phyloP scores from a whole-genome alignment of 2,329 filamentous ascomycete genomes.

The Xylaria sp. region DNA sequence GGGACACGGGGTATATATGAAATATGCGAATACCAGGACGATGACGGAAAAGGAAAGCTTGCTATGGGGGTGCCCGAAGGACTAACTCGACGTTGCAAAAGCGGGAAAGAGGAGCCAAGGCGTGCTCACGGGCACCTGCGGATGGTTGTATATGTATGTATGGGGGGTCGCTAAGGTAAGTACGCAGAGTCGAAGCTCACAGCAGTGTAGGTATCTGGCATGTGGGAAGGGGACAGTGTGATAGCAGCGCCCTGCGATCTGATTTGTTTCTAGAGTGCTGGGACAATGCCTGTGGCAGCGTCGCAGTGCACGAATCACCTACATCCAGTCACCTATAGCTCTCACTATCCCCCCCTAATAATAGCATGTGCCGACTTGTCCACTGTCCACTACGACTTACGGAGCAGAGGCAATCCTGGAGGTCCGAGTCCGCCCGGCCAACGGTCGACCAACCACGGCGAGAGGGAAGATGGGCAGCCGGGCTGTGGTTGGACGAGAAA shows the following conservation, averaged over 20 bases:
- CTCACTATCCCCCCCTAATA: slow-evolving; percentile 44
- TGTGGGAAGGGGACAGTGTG: slow-evolving; percentile 46
- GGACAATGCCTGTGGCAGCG: slow-evolving; percentile 42
- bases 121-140: slow-evolving; percentile 44
- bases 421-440: slow-evolving; percentile 37
- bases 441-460: slow-evolving; percentile 42
- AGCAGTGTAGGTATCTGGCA: slow-evolving; percentile 35
- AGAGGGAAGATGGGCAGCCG: slow-evolving; percentile 41
- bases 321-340: slow-evolving; percentile 41
- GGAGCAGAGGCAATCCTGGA: slow-evolving; percentile 32
- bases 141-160: slow-evolving; percentile 30
- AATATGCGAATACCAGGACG: slow-evolving; percentile 43
- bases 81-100: slow-evolving; percentile 49
- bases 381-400: slow-evolving; percentile 6
- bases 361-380: slow-evolving; percentile 44
- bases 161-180: slow-evolving; percentile 9
- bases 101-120: slow-evolving; percentile 44
- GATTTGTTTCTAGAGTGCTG: slow-evolving; percentile 48
- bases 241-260: slow-evolving; percentile 46
- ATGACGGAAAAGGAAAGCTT: slow-evolving; percentile 43
- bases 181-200: slow-evolving; percentile 22
- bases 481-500: slow-evolving; percentile 48
- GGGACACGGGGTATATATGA: slow-evolving; percentile 43
- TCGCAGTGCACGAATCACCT: slow-evolving; percentile 40
- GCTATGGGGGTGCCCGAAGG: slow-evolving; percentile 45